These are phyloP conservation scores for Diutina catenulata DNA, from an alignment of 1,139 yeast genomes.

Conservation along the genomic window DNA sequence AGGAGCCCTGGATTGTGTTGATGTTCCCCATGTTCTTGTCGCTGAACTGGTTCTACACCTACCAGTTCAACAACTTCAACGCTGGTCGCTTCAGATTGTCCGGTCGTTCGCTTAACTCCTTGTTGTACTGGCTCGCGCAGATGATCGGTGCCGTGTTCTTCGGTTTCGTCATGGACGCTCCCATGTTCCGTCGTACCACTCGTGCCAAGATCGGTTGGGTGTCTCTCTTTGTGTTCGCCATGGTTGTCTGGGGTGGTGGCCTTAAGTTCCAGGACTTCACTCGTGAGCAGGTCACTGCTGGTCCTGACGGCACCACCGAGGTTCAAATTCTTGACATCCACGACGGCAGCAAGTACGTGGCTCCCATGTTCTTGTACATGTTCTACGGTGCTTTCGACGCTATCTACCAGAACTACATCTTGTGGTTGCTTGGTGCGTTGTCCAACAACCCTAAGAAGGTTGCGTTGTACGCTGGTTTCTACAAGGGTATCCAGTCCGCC, in stretches of 20 bases:
- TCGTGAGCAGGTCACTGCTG: slow-evolving; percentile 22
- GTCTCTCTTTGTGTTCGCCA: slow-evolving; percentile 26
- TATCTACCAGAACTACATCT: slow-evolving; percentile 41
- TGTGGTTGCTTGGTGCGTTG: slow-evolving; percentile 48
- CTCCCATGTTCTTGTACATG: slow-evolving; percentile 51
- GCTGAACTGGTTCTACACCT: slow-evolving; percentile 56
- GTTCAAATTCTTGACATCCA: too few relatives aligned
- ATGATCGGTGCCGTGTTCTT: slow-evolving; percentile 43
- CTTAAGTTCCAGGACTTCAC: slow-evolving; percentile 38
- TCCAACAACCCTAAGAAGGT: slow-evolving; percentile 45
- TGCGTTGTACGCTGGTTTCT: slow-evolving; percentile 50
- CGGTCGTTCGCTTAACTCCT: slow-evolving; percentile 48
- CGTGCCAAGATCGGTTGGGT: slow-evolving; percentile 39
- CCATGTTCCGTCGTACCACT: slow-evolving; percentile 24
- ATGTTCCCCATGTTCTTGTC: slow-evolving; percentile 53
- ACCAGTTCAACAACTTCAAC: slow-evolving; percentile 49
- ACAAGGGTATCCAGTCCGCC: slow-evolving; percentile 53
- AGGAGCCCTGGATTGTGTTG: slow-evolving; percentile 35
- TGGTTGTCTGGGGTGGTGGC: slow-evolving; percentile 57
- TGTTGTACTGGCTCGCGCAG: slow-evolving; percentile 51
- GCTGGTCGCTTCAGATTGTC: slow-evolving; percentile 45
- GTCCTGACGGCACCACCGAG: too few relatives aligned
- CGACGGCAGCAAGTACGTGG: slow-evolving; percentile 24
- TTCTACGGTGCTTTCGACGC: slow-evolving; percentile 52
- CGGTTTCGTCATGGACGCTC: slow-evolving; percentile 37